Base-by-base conservation (phyloP, 805 yeast genomes). In the Wickerhamiella shivajii region DNA sequence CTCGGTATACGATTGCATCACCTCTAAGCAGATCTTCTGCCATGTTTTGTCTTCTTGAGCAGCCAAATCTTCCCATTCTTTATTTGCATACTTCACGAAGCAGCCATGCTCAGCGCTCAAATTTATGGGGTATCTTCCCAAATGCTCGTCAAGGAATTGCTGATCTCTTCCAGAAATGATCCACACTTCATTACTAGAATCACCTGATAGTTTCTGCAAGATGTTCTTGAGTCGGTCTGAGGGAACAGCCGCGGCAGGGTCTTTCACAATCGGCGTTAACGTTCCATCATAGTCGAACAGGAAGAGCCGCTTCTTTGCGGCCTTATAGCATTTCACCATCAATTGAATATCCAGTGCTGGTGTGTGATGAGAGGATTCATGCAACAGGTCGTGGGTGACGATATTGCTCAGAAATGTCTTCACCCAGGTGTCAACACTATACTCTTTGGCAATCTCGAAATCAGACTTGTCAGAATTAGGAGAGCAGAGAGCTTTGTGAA, bases 181-280 rank as follows among this genome's bases (percentile, higher is more conserved):
- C 98, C 98, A 90, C 27, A 90, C 74, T 51, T 74, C 76, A 57
- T 90, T 90, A 39, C 64, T 64, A 5, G 87, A 83, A 52, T 87
- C 97, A 10, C 63, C 61, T 2, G 77, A 63, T 34, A 90, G 62
- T 19, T 63, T 59, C 18, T 67, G 62, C 38, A 90, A 55, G 9
- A 77, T 69, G 6, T 62, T 55, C 34, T 70, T 63, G 28, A 90
- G 61, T 44, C 77, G 66, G 3, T 75, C 73, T 1, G 93, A 74
- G 3, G 99, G 98, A 26, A 90, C 78, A 0, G 98, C 98, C 0
- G 97, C 96, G n/a, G 87, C 83, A 2, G 99, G 99, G 46, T 90
- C 97, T 24, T 73, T 69, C 3, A 90, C 98, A 50, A 90, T 90
- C 10, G 97, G 97, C 0, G 98, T 83, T 44, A 90, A 63, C 1